Base-by-base conservation (phyloP, 2,329 filamentous ascomycete genomes). In the Rhinocladiella mackenziei region DNA sequence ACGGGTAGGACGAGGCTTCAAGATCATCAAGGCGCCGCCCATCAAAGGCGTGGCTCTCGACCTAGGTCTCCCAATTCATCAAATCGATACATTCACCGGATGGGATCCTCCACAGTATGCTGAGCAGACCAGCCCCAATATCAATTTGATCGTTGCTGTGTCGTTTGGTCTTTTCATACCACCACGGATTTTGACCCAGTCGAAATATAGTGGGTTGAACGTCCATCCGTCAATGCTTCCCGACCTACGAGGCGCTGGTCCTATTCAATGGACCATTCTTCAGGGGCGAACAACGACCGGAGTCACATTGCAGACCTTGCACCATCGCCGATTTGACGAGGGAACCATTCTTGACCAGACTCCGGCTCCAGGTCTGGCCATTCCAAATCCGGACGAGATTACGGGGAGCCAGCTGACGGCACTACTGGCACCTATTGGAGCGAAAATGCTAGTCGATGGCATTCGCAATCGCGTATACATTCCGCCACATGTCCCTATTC, bases 151-250 rank as follows among this genome's bases (percentile, higher is more conserved):
- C 55, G 73, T 97, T 33, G 89, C 89, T 35, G 92, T 97, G 3
- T 97, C 92, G 0, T 98, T 97, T 66, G 92, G 92, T 2, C 76
- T 95, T 5, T 84, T 96, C 50, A 82, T 98, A 1, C 92, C 92
- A 1, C 74, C 76, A 1, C 76, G 87, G 3, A 79, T 97, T 11
- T 71, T 98, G 15, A 69, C 70, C 15, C 68, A 68, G 1, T 78
- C 85, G 17, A 78, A 77, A 56, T 95, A 94, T 66, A 89, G 89
- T 31, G 92, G 92, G 0, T 68, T 98, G 2, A 98, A 98, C 64
- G 76, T 98, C 2, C 92, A 98, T 60, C 92, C 92, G 1, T 97
- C 91, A 1, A 68, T 96, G 19, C 76, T 98, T 10, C 91, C 89
- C 3, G 84, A 92, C 81, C 39, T 52, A 32, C 45, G 35, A 45